Evolutionary conservation across 495 filamentous ascomycete genomes (phyloP), one percentile per base, ranked within the genome.

Genomic region (Astrothelium macrocarpum): DNA sequence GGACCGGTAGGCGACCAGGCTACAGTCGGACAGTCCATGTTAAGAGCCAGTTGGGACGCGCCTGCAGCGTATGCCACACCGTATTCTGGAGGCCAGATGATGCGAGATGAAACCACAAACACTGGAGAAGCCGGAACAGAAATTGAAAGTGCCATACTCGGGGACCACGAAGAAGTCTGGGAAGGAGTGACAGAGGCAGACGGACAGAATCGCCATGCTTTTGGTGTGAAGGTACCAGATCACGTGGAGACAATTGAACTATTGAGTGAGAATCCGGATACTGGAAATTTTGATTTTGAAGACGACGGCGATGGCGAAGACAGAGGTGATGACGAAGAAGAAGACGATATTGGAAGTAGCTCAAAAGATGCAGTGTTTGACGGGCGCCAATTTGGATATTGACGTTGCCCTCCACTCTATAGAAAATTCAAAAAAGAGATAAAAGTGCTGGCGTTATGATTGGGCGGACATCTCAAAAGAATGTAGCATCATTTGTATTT

Each of bases 161-260:
- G n/a, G 43, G 49, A 56, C 16, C 49, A 56, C 23, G 60, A 53
- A 7, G 60, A 62, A 28, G 60, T 26, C 18, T 62, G 60, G 60
- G 60, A 62, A 31, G 60, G 60, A 28, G 60, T 62, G 16, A 46
- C 29, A 5, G 60, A 62, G n/a, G 36, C 29, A 25, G 32, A 61
- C n/a, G 60, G 34, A 5, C 60, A 9, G 10, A 39, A 20, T 5
- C n/a, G 53, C 16, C 36, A 16, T 9, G 20, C 20, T 5, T 10
- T 29, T 10, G 34, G 26, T 7, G 20, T 16, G 16, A 53, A 20
- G 9, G n/a, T 45, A 49, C 20, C 34, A 42, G 39, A 3, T 18
- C 32, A 25, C n/a, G 18, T 45, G 26, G 39, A 62, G n/a, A 62
- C 60, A 10, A 62, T 28, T 32, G 60, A 53, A 34, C 18, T 32